Conservation (phyloP, 768 basidiomycete genomes). For the Russula abietina region DNA sequence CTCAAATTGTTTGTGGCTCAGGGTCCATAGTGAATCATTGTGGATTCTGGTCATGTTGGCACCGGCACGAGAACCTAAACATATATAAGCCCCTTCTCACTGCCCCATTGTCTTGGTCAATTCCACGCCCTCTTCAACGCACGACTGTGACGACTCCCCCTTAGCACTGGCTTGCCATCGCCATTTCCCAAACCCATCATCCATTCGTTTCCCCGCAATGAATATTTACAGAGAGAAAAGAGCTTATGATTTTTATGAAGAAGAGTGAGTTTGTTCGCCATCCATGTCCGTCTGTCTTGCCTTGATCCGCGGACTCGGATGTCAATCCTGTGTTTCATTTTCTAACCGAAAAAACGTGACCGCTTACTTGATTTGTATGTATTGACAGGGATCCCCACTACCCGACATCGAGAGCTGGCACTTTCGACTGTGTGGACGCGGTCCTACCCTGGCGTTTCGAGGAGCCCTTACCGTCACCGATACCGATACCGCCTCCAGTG, state of each 20-base stretch:
- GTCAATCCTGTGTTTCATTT: background rate
- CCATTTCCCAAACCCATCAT: background rate
- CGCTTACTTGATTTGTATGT: background rate
- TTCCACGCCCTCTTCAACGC: background rate
- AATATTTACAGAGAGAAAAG: background rate
- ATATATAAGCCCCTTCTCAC: conserved; percentile 1
- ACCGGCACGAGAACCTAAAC: background rate
- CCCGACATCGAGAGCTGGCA: conserved; percentile 12
- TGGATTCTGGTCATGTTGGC: background rate
- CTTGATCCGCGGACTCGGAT: background rate
- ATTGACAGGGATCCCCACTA: conserved; percentile 1
- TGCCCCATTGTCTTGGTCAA: background rate
- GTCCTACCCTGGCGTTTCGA: background rate
- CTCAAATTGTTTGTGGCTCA: background rate
- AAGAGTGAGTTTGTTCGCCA: background rate
- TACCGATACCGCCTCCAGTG: conserved; percentile 2
- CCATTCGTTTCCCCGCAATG: background rate
- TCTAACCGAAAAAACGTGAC: background rate
- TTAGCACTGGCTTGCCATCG: background rate
- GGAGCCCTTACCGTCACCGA: background rate
- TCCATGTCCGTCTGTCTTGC: background rate
- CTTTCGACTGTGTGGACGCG: background rate
- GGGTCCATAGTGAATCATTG: conserved; percentile 3
- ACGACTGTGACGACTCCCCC: background rate
- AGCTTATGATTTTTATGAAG: background rate